Percentiles rank a stretch among this genome's conserved stretches.
Conservation (phyloP, 257 asterid genomes). For the Ilex asprella region DNA sequence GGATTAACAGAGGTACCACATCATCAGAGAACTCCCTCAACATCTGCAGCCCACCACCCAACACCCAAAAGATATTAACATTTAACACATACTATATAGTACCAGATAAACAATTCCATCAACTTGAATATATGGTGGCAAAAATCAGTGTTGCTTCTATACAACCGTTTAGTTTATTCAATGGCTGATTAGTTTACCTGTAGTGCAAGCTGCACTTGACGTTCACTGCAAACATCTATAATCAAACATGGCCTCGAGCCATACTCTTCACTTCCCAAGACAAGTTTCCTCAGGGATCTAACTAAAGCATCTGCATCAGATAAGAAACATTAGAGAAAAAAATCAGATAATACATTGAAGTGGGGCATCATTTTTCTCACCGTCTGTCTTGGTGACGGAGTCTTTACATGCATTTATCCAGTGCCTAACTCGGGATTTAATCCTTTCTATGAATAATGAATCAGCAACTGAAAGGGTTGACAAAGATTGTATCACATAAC, state of each 20-base stretch:
- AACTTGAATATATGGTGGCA: neutral
- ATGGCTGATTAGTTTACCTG: constrained; percentile 41
- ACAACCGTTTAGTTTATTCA: neutral
- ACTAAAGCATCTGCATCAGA: constrained; percentile 54
- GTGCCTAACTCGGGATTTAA: constrained; percentile 58
- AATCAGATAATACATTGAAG: neutral
- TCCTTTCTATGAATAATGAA: constrained; percentile 62
- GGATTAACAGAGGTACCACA: constrained; percentile 52
- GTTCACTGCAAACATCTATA: constrained; percentile 75
- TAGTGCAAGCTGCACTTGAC: constrained; percentile 63
- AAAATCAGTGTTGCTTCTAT: too few species aligned
- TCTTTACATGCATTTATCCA: constrained; percentile 59
- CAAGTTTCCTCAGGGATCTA: constrained; percentile 57
- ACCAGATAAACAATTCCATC: neutral
- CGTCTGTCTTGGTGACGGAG: constrained; percentile 43
- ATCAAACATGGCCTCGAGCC: constrained; percentile 82
- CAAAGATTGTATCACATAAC: constrained; percentile 23
- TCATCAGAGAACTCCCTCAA: constrained; percentile 42
- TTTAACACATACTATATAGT: neutral
- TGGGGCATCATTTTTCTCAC: constrained; percentile 32
- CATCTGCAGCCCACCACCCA: constrained; percentile 38
- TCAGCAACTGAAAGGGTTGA: constrained; percentile 71
- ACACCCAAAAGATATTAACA: constrained; percentile 15
- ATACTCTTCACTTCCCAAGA: constrained; percentile 51
- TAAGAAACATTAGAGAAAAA: constrained; percentile 11